Conservation (phyloP, 176 grass and related monocot species). For the Zea luxurians region DNA sequence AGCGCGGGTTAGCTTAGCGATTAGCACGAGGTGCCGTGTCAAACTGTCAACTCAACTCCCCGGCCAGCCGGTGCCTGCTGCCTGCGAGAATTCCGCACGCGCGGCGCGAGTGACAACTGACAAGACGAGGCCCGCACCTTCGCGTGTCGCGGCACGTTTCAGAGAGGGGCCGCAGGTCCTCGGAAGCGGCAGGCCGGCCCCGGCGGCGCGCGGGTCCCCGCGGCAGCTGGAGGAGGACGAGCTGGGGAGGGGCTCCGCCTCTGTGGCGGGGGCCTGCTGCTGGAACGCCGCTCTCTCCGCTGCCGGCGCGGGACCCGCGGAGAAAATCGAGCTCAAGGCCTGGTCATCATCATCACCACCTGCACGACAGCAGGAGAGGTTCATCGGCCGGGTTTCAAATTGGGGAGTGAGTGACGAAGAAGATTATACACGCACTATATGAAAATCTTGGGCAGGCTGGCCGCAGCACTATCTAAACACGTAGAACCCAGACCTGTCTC, state of each 20-base stretch:
- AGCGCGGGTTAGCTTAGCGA: neutral
- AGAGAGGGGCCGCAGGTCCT: conserved; percentile 18
- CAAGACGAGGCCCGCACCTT: conserved; percentile 34
- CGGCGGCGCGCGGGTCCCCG: conserved; percentile 1
- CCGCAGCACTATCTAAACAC: conserved; percentile 44
- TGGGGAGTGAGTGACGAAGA: neutral
- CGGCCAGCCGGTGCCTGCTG: neutral
- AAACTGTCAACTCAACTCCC: neutral
- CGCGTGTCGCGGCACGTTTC: conserved; percentile 39
- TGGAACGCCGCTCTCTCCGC: neutral
- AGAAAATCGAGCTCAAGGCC: conserved; percentile 55
- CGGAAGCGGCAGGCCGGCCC: conserved; percentile 18
- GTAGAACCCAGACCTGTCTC: conserved; percentile 44
- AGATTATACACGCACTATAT: conserved; percentile 15
- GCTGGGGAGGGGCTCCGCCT: conserved; percentile 37
- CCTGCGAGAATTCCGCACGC: neutral
- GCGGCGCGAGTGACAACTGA: neutral
- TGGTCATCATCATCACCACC: conserved; percentile 18
- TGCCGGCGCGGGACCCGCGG: conserved; percentile 31
- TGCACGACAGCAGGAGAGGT: neutral
- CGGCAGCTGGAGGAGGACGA: conserved; percentile 55
- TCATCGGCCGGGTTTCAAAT: neutral
- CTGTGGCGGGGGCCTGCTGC: too few species aligned
- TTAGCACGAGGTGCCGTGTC: neutral
- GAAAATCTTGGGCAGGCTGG: conserved; percentile 23